Conservation (phyloP, 331 rosid genomes). For the Stylosanthes scabra region DNA sequence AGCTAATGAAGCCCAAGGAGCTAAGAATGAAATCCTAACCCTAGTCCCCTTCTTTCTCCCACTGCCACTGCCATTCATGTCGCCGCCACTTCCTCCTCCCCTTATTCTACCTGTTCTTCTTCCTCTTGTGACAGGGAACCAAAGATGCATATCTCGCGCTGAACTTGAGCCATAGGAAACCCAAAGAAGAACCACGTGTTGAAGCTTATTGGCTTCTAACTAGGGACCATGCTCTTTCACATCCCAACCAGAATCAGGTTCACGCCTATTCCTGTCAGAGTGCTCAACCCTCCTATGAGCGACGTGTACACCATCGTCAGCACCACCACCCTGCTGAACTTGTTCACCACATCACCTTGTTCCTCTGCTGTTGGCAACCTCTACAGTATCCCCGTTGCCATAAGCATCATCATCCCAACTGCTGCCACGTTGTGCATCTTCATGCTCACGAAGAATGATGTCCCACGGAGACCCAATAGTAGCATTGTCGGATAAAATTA, state of each 20-base stretch:
- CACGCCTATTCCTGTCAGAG: conserved; percentile 90
- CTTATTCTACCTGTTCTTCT: too few species aligned
- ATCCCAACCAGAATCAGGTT: conserved; percentile 79
- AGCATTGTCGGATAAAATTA: conserved; percentile 65
- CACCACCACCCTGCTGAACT: conserved; percentile 78
- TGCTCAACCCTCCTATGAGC: conserved; percentile 78
- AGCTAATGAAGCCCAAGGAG: too few species aligned
- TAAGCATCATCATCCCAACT: conserved; percentile 86
- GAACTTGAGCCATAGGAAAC: conserved; percentile 80
- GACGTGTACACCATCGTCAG: conserved; percentile 64
- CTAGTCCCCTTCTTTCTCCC: too few species aligned
- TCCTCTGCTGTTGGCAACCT: conserved; percentile 52
- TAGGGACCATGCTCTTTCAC: conserved; percentile 79
- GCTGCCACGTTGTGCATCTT: conserved; percentile 96
- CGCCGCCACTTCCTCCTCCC: too few species aligned
- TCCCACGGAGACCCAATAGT: conserved; percentile 71
- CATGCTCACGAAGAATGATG: conserved; percentile 86
- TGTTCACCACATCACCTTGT: conserved; percentile 49
- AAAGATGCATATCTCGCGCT: too few species aligned
- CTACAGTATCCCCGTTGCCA: conserved; percentile 78
- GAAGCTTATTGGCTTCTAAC: conserved; percentile 69
- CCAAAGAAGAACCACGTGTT: conserved; percentile 72
- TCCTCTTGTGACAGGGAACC: too few species aligned
- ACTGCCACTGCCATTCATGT: too few species aligned
- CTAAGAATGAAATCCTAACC: too few species aligned